Base-by-base conservation (phyloP, 768 basidiomycete genomes). In the Serendipita vermifera region DNA sequence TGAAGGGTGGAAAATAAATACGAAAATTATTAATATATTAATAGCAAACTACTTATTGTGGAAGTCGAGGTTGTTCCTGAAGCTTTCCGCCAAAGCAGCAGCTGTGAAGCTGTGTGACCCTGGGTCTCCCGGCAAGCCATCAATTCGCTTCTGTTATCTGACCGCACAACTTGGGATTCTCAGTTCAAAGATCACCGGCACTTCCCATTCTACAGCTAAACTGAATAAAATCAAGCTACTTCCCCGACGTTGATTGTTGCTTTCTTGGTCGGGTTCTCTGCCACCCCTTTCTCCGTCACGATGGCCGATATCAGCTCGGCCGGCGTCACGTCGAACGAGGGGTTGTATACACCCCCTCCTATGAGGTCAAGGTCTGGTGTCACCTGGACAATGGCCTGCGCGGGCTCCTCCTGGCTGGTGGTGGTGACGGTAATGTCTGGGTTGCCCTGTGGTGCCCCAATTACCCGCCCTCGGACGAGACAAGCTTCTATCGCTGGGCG, bases 281-380 rank as follows among this genome's bases (percentile, higher is more conserved):
- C 46, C 0, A 96, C 90, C 5, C 94, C 92, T 62, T 86, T 90
- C 72, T 98, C 94, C 2, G 92, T 97, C 11, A 93, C 91, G 53
- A 98, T 86, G 29, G 87, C 88, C n/a, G 83, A 87, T 60, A 98
- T 96, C 38, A 97, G 72, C 58, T 87, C 84, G 2, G 92, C 89
- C 0, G 93, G 92, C 0, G 94, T 97, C 14, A 98, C 91, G 65
- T 98, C 94, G 69, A 97, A 98, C 60, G 87, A 89, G 1, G 94
- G 92, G 68, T 96, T 98, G 68, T 92, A 94, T 36, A 89, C 72
- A 29, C 77, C 79, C 5, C 69, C 67, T 40, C 78, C 73, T 3
- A 55, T 56, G 15, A 38, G 22, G 27, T 83, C 65, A 13, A 73
- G 75, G 20, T 70, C 66, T 0, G 92, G 90, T 0, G 91, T 91